These are phyloP conservation scores for Neurospora sp. DNA, from an alignment of 495 filamentous ascomycete species.

Conservation along the genomic window DNA sequence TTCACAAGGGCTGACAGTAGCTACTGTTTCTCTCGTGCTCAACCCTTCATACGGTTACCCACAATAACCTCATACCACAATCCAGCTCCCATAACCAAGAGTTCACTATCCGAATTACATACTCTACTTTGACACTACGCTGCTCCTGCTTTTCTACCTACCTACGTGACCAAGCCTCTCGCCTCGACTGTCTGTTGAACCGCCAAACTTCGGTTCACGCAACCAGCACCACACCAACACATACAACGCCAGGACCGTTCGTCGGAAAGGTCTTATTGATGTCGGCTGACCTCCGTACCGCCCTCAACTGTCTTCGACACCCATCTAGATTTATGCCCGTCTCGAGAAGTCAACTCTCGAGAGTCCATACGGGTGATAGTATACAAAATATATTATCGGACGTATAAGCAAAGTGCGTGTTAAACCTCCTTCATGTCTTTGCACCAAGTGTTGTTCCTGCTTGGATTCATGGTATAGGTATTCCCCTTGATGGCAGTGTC, in stretches of 20 bases:
- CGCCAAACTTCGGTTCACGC: not conserved
- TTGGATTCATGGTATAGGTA: not conserved
- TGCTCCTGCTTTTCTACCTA: not conserved
- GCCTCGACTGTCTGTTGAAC: not conserved
- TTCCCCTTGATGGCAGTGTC: not conserved
- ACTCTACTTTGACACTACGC: not conserved
- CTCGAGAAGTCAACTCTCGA: constrained; percentile 62
- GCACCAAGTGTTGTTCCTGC: not conserved
- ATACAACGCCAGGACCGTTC: constrained; percentile 11
- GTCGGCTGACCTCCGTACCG: constrained; percentile 65
- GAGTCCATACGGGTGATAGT: constrained; percentile 61
- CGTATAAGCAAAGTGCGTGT: constrained; percentile 27
- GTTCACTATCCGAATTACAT: not conserved
- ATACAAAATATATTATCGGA: constrained; percentile 37
- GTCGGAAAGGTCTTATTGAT: constrained; percentile 47
- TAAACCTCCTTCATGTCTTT: not conserved
- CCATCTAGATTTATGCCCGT: constrained; percentile 61
- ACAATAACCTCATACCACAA: not conserved
- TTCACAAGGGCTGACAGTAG: not conserved
- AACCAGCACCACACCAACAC: not conserved
- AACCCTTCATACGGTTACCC: not conserved
- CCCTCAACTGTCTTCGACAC: constrained; percentile 57
- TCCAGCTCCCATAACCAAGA: not conserved
- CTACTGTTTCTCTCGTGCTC: not conserved
- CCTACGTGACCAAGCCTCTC: not conserved